These are phyloP conservation scores for Ceratocystis variospora DNA, from an alignment of 2,329 filamentous ascomycete species.

Conservation along the genomic window DNA sequence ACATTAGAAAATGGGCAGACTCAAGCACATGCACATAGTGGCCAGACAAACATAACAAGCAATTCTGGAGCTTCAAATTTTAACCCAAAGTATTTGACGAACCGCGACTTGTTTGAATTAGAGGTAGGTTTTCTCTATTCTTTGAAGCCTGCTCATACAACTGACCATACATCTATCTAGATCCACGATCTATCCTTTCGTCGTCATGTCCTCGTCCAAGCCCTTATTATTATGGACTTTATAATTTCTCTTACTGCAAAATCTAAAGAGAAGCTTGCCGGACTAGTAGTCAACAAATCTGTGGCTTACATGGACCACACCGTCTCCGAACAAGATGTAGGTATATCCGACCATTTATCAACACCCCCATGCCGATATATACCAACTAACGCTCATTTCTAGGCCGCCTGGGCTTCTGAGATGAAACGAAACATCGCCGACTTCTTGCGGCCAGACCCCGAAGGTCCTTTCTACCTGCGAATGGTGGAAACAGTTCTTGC, in stretches of 20 bases:
- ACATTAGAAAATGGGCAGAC: background rate
- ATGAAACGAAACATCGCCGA: conserved; percentile 68
- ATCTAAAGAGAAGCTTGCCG: conserved; percentile 64
- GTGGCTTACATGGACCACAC: conserved; percentile 67
- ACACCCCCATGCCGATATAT: background rate
- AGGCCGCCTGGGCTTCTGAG: conserved; percentile 66
- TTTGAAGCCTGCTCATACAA: background rate
- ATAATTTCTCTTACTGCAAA: conserved; percentile 75
- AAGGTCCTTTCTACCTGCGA: conserved; percentile 86
- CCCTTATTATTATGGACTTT: conserved; percentile 88
- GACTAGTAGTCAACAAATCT: conserved; percentile 62
- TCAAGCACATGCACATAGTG: background rate
- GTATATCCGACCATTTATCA: conserved; percentile 22
- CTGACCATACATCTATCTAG: conserved; percentile 30
- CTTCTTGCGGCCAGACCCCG: conserved; percentile 66
- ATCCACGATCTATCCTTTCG: conserved; percentile 90
- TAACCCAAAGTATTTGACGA: conserved; percentile 98
- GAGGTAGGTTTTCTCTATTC: conserved; percentile 44
- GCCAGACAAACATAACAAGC: background rate
- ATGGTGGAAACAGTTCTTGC: conserved; percentile 95
- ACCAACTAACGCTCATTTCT: conserved; percentile 19
- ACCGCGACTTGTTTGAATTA: conserved; percentile 84
- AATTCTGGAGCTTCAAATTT: conserved; percentile 34
- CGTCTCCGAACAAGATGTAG: conserved; percentile 70
- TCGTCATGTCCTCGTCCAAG: conserved; percentile 86